Base-by-base conservation (phyloP, 495 filamentous ascomycete genomes). In the Trichoderma asperelloides region DNA sequence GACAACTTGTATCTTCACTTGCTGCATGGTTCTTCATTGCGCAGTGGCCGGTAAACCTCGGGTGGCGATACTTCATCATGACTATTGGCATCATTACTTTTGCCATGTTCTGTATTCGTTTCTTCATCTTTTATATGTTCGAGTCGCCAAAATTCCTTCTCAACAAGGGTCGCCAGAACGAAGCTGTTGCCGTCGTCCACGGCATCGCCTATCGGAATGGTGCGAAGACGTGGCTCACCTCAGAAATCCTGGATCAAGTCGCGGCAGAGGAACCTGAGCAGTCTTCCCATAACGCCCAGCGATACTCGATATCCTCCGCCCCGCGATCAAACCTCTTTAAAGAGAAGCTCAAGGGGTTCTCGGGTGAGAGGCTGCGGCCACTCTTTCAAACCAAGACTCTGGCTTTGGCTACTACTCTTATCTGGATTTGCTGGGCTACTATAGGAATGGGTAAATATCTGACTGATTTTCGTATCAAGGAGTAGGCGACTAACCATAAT, bases 101-200 rank as follows among this genome's bases (percentile, higher is more conserved):
- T 45, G 70, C 80, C 69, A 82, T 84, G 82, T 94, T 92, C 74
- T 70, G 88, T 64, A 77, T 87, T 66, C 91, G 91, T 7, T 93
- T 93, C 80, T 86, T 91, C 71, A 75, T 91, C 65, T 96, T 96
- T 76, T 87, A 90, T 68, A 82, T 96, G 23, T 91, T 87, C 75
- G 91, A 96, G 72, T 92, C 89, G 3, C 91, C 91, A 27, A 96
- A 96, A 72, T 94, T 82, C 70, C 77, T 93, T n/a, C 83, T 94
- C 21, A 87, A 86, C 1, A 79, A 83, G n/a, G 90, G 89, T 16
- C 86, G 89, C 15, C 88, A 93, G 72, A 80, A 84, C 6, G 87
- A 91, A 69, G 91, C 91, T 9, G 90, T 92, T 15, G 86, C 86
- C 15, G 86, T 90, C 12, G 85, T 93, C 3, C 88, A 91, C 49